Conservation (phyloP, 169 alveolate species). For the Plasmodium gonderi region DNA sequence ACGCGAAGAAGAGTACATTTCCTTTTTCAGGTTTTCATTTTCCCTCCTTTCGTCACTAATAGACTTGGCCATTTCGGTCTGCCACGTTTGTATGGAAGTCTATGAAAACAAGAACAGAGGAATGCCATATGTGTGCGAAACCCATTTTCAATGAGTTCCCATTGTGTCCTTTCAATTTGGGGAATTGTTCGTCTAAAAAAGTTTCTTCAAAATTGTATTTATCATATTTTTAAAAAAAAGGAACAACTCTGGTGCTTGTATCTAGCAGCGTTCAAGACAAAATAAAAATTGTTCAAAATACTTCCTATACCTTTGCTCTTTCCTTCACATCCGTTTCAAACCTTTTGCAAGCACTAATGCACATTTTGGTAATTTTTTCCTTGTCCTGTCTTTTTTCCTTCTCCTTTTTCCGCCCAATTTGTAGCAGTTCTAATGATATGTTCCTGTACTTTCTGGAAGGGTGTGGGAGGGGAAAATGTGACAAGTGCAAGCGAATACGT, state of each 20-base stretch:
- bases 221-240: too few relatives aligned
- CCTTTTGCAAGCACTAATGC: constrained; percentile 39
- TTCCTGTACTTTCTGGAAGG: constrained; percentile 42
- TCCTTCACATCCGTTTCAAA: constrained; percentile 57
- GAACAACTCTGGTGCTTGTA: too few relatives aligned
- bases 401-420: constrained; percentile 58
- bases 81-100: neutral
- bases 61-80: neutral
- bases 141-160: too few relatives aligned
- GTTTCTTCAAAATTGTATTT: too few relatives aligned
- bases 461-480: neutral
- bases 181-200: too few relatives aligned
- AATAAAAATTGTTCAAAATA: neutral
- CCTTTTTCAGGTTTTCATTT: constrained; percentile 30
- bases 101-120: neutral
- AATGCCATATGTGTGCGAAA: neutral
- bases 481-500: neutral
- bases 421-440: constrained; percentile 40
- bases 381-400: constrained; percentile 28
- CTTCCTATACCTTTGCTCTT: constrained; percentile 36
- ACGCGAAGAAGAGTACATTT: constrained; percentile 60
- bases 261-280: too few relatives aligned
- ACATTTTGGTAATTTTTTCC: constrained; percentile 53
- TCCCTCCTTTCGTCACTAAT: constrained; percentile 16
- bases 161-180: too few relatives aligned